Evolutionary conservation across 345 rosid species (phyloP), one percentile per base, ranked within the genome.

Genomic region (Eucalyptus lansdowneana): DNA sequence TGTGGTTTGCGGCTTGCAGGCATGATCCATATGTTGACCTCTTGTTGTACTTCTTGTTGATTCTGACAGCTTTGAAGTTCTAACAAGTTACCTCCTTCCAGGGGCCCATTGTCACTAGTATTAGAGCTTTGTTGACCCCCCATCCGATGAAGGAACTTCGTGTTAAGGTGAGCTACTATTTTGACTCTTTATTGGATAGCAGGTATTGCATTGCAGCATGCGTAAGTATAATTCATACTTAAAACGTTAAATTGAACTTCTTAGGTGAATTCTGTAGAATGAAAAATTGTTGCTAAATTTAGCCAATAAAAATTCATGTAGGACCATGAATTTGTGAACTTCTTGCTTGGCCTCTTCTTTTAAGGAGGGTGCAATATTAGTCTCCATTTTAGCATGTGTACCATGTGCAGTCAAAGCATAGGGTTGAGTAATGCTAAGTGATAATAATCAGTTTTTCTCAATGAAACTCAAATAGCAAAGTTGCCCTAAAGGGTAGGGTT

Each of bases 61-160:
- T 44, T 87, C 51, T 54, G 88, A 76, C 62, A 37, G 21, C 50
- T 37, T 88, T 88, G 83, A 76, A 76, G 83, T 76, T 50, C 91
- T 89, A 47, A 37, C 76, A 65, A 90, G 72, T n/a, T 60, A 58
- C 80, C 90, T 91, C 90, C 51, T 56, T 45, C 92, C 91, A 98
- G 99, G 99, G 97, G 51, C 97, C 99, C 80, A 98, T 98, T 89
- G 98, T 95, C 56, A 97, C 99, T 87, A 90, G 89, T 6, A 95
- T 98, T 91, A 95, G 99, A 93, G 97, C 99, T 90, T 88, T 98
- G 88, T 91, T 98, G 91, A 98, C 98, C 72, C 99, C 99, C 14
- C 99, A 97, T 92, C 99, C 99, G 56, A 97, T 97, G 99, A 97
- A 96, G 93, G 99, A 97, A 95, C 94, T 96, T 67, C 94, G 99